phyloP scores from a whole-genome alignment of 106 monocot species.

The Agapanthus africanus region DNA sequence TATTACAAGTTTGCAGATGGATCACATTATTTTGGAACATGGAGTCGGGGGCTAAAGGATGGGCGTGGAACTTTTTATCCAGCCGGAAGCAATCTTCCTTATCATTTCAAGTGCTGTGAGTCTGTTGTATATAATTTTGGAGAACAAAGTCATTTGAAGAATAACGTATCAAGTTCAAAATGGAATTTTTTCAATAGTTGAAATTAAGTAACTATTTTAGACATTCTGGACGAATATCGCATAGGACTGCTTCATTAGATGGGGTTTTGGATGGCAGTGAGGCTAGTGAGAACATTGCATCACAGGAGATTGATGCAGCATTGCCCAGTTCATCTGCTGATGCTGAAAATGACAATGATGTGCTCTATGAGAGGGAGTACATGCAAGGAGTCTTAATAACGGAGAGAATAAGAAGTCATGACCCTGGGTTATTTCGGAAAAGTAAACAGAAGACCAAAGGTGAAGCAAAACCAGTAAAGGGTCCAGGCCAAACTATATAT shows the following conservation, averaged over 20 bases:
- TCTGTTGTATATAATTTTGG: conserved; percentile 14
- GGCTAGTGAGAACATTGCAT: conserved; percentile 28
- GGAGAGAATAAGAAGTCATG: conserved; percentile 30
- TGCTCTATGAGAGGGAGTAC: conserved; percentile 76
- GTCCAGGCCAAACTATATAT: conserved; percentile 62
- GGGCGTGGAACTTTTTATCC: conserved; percentile 68
- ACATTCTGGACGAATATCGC: conserved; percentile 49
- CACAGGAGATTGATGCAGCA: conserved; percentile 16
- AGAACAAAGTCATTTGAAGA: conserved; percentile 11
- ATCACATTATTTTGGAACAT: conserved; percentile 67
- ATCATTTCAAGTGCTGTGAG: conserved; percentile 16
- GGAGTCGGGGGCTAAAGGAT: conserved; percentile 93
- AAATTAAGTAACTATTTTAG: conserved; percentile 29
- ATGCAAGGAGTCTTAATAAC: conserved; percentile 80
- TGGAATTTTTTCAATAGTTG: conserved; percentile 15
- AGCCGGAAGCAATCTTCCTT: conserved; percentile 44
- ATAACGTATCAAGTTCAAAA: conserved; percentile 11
- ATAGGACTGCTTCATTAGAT: conserved; percentile 40
- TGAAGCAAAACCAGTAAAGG: conserved; percentile 27
- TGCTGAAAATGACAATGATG: conserved; percentile 11
- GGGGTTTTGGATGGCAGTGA: conserved; percentile 26
- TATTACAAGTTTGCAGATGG: conserved; percentile 68
- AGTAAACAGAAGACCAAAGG: conserved; percentile 23
- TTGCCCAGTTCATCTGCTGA: conserved; percentile 28
- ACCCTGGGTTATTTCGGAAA: conserved; percentile 11